Conservation (phyloP, 2,329 filamentous ascomycete genomes). For the Colletotrichum cordylinicola region DNA sequence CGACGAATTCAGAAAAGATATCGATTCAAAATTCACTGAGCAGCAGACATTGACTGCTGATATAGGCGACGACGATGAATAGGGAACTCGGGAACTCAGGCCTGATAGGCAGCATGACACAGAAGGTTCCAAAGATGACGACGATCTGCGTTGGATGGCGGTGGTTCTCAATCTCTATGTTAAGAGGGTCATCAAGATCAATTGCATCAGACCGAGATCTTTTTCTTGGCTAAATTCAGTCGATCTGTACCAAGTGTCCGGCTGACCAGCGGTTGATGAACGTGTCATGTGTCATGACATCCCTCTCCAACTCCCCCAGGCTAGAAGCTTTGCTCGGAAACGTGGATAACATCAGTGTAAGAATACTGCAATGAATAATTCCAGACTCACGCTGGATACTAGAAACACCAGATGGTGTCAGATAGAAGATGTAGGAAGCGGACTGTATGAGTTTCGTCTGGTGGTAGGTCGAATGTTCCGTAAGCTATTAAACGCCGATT, state of each 20-base stretch:
- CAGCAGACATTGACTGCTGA: fast-evolving
- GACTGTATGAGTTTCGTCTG: background rate
- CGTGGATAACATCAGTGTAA: background rate
- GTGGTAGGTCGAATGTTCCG: background rate
- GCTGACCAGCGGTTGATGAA: background rate
- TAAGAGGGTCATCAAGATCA: background rate
- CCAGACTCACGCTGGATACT: background rate
- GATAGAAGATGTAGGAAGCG: background rate
- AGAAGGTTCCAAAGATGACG: background rate
- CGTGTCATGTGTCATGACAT: fast-evolving
- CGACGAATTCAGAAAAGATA: fast-evolving
- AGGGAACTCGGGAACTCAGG: too few relatives aligned
- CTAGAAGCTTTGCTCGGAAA: background rate
- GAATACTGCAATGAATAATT: background rate
- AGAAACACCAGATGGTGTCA: background rate
- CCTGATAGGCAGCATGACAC: background rate
- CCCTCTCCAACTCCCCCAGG: background rate
- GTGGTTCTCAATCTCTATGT: background rate
- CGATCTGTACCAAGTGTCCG: background rate
- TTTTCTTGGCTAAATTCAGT: background rate
- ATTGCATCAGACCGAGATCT: background rate
- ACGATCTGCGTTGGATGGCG: too few relatives aligned
- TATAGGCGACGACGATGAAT: background rate
- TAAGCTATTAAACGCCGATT: background rate
- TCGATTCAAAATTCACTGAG: background rate